Evolutionary conservation across 306 rosid species (phyloP), one percentile per base, ranked within the genome.

Genomic region (Vicia sativa): DNA sequence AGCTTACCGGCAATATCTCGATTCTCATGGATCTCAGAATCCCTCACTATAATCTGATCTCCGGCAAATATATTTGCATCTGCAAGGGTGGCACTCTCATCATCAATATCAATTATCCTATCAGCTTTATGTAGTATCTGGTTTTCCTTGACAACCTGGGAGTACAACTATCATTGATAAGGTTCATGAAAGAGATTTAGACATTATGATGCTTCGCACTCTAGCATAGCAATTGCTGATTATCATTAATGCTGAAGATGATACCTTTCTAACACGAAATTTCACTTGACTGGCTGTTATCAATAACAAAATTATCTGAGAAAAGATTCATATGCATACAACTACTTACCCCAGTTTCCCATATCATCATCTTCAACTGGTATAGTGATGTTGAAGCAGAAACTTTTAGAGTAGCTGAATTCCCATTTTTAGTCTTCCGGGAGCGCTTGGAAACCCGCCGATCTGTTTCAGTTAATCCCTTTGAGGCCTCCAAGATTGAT

Each of bases 291-390:
- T 43, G 14, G 48, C 16, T 13, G n/a, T 13, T 13, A 43, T 43
- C 48, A 43, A 43, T 6, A 9, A 31, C 37, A 15, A 46, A 7
- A 15, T 29, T 12, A 21, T 19, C 26, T 5, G 6, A 45, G 54
- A 60, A 28, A 26, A 19, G 9, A 41, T 49, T 18, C 34, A 62
- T 25, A 76, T 35, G 54, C 14, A 77, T 54, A 21, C 50, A 62
- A 15, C 35, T 44, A 67, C 81, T 55, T 87, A 92, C 98, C 91
- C 98, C 98, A 84, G 96, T 86, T 80, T 92, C 98, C 98, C 98
- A 92, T 83, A 92, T 87, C 96, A 92, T 92, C 98, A 92, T 89
- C 67, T 92, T 92, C 74, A 92, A 78, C 81, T 92, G 98, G 87
- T 92, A 92, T 45, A 92, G 34, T 3, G 98, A 66, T 37, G 98